Evolutionary conservation across 1,284 basidiomycete species (phyloP).

Genomic region (Sporisorium reilianum): DNA sequence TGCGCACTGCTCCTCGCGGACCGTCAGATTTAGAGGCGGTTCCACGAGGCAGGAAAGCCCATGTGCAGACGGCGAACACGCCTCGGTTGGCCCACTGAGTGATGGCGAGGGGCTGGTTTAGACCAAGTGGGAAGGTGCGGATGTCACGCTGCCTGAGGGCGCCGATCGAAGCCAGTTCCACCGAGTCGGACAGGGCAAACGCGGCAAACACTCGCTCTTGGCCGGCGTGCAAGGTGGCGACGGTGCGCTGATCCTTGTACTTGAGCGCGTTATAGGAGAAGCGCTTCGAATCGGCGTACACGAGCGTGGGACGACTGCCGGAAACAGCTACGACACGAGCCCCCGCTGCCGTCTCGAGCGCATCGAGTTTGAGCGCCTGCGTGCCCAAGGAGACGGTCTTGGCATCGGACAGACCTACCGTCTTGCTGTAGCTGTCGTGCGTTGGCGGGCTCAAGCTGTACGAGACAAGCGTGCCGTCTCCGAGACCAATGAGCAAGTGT

Average conservation of each 20-base stretch:
- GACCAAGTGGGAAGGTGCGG: constrained; percentile 65
- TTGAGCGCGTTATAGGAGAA: constrained; percentile 65
- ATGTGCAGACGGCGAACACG: constrained; percentile 48
- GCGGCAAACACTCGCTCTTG: constrained; percentile 36
- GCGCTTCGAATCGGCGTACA: constrained; percentile 56
- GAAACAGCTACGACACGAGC: constrained; percentile 59
- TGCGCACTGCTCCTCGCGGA: constrained; percentile 30
- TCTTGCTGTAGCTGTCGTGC: constrained; percentile 35
- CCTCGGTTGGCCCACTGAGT: constrained; percentile 42
- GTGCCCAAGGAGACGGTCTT: constrained; percentile 79
- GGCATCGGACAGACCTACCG: constrained; percentile 70
- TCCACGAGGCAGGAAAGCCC: constrained; percentile 49
- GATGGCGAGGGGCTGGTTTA: constrained; percentile 68
- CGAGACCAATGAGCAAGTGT: constrained; percentile 81
- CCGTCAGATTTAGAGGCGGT: constrained; percentile 13
- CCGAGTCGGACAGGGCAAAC: constrained; percentile 38
- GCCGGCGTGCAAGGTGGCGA: constrained; percentile 42
- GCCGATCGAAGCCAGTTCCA: constrained; percentile 63
- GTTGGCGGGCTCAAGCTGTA: constrained; percentile 71
- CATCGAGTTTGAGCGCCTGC: constrained; percentile 76
- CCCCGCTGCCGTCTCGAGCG: constrained; percentile 47
- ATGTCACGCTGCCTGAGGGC: constrained; percentile 65
- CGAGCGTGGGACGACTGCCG: constrained; percentile 65
- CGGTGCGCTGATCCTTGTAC: constrained; percentile 50
- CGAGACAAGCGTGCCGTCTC: constrained; percentile 81